phyloP scores from a whole-genome alignment of 1,139 yeast genomes.

The Hyphopichia wangnamkhiaoensis region DNA sequence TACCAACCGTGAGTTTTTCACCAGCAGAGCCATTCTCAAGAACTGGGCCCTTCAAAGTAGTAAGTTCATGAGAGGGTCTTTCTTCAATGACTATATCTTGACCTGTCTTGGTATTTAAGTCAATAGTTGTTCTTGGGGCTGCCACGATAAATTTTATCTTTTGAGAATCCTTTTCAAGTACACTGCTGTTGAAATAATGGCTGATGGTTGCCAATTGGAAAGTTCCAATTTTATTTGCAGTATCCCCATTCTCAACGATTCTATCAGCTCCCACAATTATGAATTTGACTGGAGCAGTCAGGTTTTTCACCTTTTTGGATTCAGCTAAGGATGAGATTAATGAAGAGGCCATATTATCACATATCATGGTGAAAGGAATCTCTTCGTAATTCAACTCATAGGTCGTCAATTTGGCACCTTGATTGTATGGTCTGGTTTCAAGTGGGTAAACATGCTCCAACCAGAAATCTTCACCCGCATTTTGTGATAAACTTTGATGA shows the following conservation, averaged over 20 bases:
- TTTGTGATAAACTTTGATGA: constrained; percentile 39
- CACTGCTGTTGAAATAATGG: constrained; percentile 33
- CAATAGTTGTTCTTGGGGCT: constrained; percentile 92
- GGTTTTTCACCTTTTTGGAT: constrained; percentile 18
- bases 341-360: constrained; percentile 91
- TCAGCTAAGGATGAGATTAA: constrained; percentile 45
- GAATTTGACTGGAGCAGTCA: constrained; percentile 66
- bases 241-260: constrained; percentile 87
- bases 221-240: constrained; percentile 98
- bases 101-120: constrained; percentile 64
- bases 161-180: constrained; percentile 41
- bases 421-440: constrained; percentile 96
- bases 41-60: constrained; percentile 69
- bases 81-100: constrained; percentile 81
- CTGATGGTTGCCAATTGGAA: constrained; percentile 78
- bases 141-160: constrained; percentile 85
- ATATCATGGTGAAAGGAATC: constrained; percentile 84
- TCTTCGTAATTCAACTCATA: constrained; percentile 83
- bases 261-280: constrained; percentile 99
- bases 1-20: constrained; percentile 60
- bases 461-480: constrained; percentile 37
- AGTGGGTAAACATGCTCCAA: constrained; percentile 77
- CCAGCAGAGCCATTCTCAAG: constrained; percentile 38
- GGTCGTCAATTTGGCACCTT: constrained; percentile 92
- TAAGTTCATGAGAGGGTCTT: constrained; percentile 78